Evolutionary conservation across 2,329 filamentous ascomycete species (phyloP).

Genomic region (Corniculantispora saksenae): DNA sequence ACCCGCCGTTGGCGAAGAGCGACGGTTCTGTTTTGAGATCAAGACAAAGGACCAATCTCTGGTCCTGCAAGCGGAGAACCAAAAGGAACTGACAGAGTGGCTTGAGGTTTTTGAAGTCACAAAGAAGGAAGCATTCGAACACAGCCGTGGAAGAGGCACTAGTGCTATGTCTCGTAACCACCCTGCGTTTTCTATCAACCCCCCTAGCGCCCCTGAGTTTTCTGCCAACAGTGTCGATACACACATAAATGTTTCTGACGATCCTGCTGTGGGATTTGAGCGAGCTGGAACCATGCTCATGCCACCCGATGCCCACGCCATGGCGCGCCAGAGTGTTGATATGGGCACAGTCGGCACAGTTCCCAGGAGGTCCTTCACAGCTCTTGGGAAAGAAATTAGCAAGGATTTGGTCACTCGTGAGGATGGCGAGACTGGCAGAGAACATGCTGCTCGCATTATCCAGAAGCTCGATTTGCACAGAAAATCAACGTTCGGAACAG

Average conservation of each 20-base stretch:
- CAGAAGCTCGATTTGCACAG: conserved; percentile 89
- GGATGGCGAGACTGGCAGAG: conserved; percentile 74
- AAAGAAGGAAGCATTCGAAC: conserved; percentile 88
- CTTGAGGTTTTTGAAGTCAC: conserved; percentile 89
- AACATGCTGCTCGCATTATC: conserved; percentile 86
- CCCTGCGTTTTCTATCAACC: conserved; percentile 89
- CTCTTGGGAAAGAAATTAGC: conserved; percentile 47
- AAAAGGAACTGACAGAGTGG: conserved; percentile 91
- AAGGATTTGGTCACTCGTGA: conserved; percentile 41
- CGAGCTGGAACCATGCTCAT: conserved; percentile 65
- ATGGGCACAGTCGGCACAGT: conserved; percentile 48
- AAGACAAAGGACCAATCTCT: conserved; percentile 95
- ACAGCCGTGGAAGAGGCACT: conserved; percentile 56
- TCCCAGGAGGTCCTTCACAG: conserved; percentile 56
- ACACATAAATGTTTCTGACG: conserved; percentile 59
- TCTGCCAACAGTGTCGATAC: conserved; percentile 76
- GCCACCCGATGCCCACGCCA: conserved; percentile 57
- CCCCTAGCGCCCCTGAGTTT: conserved; percentile 86
- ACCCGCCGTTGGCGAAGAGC: conserved; percentile 87
- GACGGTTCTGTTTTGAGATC: conserved; percentile 95
- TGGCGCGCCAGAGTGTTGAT: conserved; percentile 72
- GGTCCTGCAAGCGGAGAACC: conserved; percentile 88
- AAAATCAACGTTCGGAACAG: conserved; percentile 63
- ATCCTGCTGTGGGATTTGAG: conserved; percentile 47
- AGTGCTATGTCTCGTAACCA: conserved; percentile 53